These are phyloP conservation scores for Diaporthe citri DNA, from an alignment of 2,329 filamentous ascomycete species.

Conservation along the genomic window DNA sequence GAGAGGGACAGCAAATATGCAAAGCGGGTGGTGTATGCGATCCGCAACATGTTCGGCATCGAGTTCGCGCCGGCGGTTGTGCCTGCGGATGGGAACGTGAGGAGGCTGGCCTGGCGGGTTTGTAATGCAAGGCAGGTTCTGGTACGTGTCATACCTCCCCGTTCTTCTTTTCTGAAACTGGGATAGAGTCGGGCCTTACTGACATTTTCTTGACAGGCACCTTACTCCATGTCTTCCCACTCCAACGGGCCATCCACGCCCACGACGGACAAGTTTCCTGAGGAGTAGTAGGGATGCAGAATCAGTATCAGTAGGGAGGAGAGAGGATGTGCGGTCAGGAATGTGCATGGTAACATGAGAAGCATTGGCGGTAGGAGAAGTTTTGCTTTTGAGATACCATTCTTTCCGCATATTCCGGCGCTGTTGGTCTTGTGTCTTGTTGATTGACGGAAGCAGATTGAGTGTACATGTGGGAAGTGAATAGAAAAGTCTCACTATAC, in stretches of 20 bases:
- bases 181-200: background rate
- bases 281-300: conserved; percentile 42
- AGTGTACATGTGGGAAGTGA: background rate
- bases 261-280: conserved; percentile 55
- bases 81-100: conserved; percentile 89
- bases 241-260: conserved; percentile 75
- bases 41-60: conserved; percentile 96
- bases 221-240: conserved; percentile 46
- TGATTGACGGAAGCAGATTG: background rate
- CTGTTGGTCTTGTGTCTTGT: conserved; percentile 1
- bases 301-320: background rate
- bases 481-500: background rate
- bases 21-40: conserved; percentile 90
- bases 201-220: background rate
- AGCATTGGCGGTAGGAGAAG: conserved; percentile 30
- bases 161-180: background rate
- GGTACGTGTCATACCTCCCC: conserved; percentile 65
- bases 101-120: conserved; percentile 92
- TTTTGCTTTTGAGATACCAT: conserved; percentile 27
- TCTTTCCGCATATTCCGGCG: conserved; percentile 12
- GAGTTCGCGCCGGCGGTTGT: conserved; percentile 96
- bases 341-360: background rate
- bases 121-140: conserved; percentile 96
- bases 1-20: conserved; percentile 92
- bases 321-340: background rate